Conservation (phyloP, 179 eudicot species). For the Vitellaria paradoxa region DNA sequence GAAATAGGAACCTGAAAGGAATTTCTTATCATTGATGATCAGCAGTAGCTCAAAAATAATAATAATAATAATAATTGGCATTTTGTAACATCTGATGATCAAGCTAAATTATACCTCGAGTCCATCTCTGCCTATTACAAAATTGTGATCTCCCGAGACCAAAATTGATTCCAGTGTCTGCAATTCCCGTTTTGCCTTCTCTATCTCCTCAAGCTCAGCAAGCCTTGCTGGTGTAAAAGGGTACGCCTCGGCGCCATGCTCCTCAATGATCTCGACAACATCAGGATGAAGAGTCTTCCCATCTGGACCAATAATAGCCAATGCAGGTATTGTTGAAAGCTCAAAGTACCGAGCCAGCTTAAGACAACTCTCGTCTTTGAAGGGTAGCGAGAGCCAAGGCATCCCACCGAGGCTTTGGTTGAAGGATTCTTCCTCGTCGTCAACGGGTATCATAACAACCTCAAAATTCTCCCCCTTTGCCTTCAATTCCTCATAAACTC, state of each 20-base stretch:
- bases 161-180: constrained; percentile 38
- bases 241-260: constrained; percentile 41
- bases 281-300: constrained; percentile 44
- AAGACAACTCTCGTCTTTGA: constrained; percentile 30
- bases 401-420: constrained; percentile 21
- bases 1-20: constrained; percentile 55
- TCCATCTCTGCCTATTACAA: constrained; percentile 36
- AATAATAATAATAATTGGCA: too few relatives aligned
- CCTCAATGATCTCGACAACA: constrained; percentile 32
- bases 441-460: constrained; percentile 71
- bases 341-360: constrained; percentile 46
- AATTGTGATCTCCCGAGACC: constrained; percentile 24
- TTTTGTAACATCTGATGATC: neutral
- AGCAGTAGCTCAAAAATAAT: too few relatives aligned
- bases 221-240: constrained; percentile 50
- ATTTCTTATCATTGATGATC: neutral
- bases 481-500: constrained; percentile 51
- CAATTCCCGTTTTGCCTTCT: constrained; percentile 38
- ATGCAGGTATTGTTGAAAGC: constrained; percentile 32
- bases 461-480: constrained; percentile 53
- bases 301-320: constrained; percentile 44
- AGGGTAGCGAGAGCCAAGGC: constrained; percentile 48
- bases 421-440: constrained; percentile 52
- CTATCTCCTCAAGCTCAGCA: constrained; percentile 37
- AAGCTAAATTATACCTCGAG: constrained; percentile 25